These are phyloP conservation scores for Colletotrichum scovillei DNA, from an alignment of 2,329 filamentous ascomycete genomes.

Conservation along the genomic window DNA sequence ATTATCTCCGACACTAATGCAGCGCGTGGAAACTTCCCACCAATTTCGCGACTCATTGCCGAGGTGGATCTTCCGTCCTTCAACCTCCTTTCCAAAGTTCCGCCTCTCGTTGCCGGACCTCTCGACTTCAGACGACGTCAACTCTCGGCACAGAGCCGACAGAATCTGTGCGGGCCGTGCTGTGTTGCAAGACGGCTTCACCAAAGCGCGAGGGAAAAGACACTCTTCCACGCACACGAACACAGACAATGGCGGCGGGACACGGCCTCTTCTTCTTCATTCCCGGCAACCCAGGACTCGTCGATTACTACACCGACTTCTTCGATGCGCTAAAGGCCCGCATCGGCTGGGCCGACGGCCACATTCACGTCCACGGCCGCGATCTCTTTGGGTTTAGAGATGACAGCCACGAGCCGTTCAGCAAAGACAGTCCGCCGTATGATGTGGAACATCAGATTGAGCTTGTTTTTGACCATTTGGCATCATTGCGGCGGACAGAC, in stretches of 20 bases:
- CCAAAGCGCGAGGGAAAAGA: background rate
- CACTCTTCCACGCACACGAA: background rate
- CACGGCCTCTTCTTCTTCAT: constrained; percentile 75
- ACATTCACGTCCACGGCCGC: constrained; percentile 68
- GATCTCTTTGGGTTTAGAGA: constrained; percentile 70
- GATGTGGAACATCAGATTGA: constrained; percentile 66
- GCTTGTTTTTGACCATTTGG: constrained; percentile 52
- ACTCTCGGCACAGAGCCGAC: constrained; percentile 9
- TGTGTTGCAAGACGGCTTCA: constrained; percentile 2
- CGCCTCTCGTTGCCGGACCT: background rate
- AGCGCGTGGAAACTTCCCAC: background rate
- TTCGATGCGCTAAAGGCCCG: constrained; percentile 56
- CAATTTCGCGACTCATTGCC: background rate
- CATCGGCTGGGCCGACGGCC: constrained; percentile 38
- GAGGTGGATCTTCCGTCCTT: constrained; percentile 9
- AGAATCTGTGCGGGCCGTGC: constrained; percentile 27
- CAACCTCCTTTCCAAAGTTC: background rate
- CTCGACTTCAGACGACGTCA: constrained; percentile 23
- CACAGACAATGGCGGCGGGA: constrained; percentile 19
- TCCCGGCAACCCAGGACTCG: constrained; percentile 80
- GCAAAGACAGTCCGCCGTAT: constrained; percentile 54
- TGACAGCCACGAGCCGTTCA: constrained; percentile 60
- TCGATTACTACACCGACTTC: constrained; percentile 79
- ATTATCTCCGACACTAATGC: constrained; percentile 13
- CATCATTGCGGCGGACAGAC: constrained; percentile 42